A percentile compares a stretch with the other conserved stretches of the same genome.
phyloP scores from a whole-genome alignment of 768 basidiomycete species.

The Amanita molliuscula region DNA sequence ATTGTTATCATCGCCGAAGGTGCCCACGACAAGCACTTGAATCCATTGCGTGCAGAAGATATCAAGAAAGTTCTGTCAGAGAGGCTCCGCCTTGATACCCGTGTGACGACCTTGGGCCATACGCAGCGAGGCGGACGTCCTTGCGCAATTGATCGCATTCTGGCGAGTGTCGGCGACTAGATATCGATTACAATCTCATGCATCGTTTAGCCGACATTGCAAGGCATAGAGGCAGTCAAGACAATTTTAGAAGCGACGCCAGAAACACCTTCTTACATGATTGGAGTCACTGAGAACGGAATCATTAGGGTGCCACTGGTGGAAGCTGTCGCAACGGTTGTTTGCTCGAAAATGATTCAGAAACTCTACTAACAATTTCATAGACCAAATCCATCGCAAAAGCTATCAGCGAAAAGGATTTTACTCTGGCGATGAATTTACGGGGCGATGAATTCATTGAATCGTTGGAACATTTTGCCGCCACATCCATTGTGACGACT shows the following conservation, averaged over 20 bases:
- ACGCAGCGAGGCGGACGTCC: conserved; percentile 93
- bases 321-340: conserved; percentile 86
- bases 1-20: conserved; percentile 99
- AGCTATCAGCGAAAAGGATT: conserved; percentile 78
- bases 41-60: conserved; percentile 87
- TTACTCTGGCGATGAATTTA: conserved; percentile 75
- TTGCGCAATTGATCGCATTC: conserved; percentile 84
- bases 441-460: conserved; percentile 91
- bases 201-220: conserved; percentile 71
- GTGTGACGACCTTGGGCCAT: conserved; percentile 96
- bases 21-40: conserved; percentile 76
- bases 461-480: conserved; percentile 74
- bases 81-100: conserved; percentile 83
- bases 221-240: conserved; percentile 89
- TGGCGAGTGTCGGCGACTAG: conserved; percentile 38
- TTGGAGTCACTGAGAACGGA: conserved; percentile 92
- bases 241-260: conserved; percentile 80
- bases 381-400: conserved; percentile 82
- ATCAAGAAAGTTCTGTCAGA: conserved; percentile 86
- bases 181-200: conserved; percentile 1
- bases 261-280: conserved; percentile 93
- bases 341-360: not conserved
- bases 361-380: not conserved
- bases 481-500: conserved; percentile 54
- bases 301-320: conserved; percentile 85